Evolutionary conservation across 1,284 basidiomycete species (phyloP).

Genomic region (Trichosporon asahii): DNA sequence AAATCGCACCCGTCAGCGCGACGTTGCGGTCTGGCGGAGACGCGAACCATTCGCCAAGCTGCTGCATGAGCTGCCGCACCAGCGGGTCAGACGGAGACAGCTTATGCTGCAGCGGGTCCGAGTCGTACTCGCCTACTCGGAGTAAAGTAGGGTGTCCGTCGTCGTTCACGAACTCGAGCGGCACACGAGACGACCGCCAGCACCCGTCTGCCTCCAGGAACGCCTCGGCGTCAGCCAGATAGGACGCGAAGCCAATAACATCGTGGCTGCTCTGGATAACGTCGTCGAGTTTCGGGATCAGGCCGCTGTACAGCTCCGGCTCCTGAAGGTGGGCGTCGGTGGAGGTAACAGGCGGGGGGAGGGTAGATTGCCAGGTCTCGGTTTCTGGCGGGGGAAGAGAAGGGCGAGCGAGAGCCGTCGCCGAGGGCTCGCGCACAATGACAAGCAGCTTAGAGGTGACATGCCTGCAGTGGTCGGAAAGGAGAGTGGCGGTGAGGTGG

Average conservation of each 20-base stretch:
- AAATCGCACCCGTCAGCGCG: conserved; percentile 75
- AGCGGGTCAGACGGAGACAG: conserved; percentile 76
- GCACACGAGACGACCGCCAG: conserved; percentile 27
- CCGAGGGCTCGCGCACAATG: conserved; percentile 64
- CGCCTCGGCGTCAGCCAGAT: conserved; percentile 40
- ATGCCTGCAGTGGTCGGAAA: conserved; percentile 66
- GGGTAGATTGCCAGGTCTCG: conserved; percentile 2
- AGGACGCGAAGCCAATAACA: conserved; percentile 72
- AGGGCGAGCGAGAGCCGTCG: conserved; percentile 42
- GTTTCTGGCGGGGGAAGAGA: conserved; percentile 23
- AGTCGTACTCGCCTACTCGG: conserved; percentile 21
- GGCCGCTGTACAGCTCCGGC: conserved; percentile 67
- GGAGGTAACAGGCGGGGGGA: conserved; percentile 26
- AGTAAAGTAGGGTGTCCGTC: conserved; percentile 27
- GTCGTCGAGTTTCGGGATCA: conserved; percentile 75
- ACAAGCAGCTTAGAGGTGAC: conserved; percentile 65
- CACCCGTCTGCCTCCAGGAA: conserved; percentile 35
- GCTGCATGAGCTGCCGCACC: conserved; percentile 66
- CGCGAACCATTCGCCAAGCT: conserved; percentile 72
- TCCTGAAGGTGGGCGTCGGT: conserved; percentile 38
- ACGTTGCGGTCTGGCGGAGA: conserved; percentile 85
- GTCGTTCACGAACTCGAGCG: conserved; percentile 27
- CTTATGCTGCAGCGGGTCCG: conserved; percentile 55
- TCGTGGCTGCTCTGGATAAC: conserved; percentile 60
- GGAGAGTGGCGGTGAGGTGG: conserved; percentile 71